These are phyloP conservation scores for Sporormia fimetaria DNA, from an alignment of 495 filamentous ascomycete species.

Conservation along the genomic window DNA sequence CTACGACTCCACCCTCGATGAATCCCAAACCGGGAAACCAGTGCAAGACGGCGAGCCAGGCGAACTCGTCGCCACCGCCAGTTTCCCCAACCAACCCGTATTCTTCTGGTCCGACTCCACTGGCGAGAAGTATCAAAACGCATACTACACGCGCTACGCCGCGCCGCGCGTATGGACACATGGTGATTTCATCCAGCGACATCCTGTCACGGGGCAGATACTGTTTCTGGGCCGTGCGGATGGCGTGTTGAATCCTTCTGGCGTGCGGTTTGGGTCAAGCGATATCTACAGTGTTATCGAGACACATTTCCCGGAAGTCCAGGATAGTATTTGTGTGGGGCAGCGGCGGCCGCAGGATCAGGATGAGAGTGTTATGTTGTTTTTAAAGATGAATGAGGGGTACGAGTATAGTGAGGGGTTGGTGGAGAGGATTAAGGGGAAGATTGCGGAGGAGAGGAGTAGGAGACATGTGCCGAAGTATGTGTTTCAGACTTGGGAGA, in stretches of 20 bases:
- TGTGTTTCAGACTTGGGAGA: conserved; percentile 68
- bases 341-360: conserved; percentile 54
- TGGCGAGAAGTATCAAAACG: conserved; percentile 48
- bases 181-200: conserved; percentile 62
- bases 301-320: conserved; percentile 48
- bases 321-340: conserved; percentile 64
- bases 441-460: conserved; percentile 52
- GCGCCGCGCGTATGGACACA: conserved; percentile 70
- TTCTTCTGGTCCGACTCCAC: conserved; percentile 56
- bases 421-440: conserved; percentile 47
- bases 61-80: conserved; percentile 55
- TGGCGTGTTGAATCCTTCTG: conserved; percentile 78
- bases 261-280: conserved; percentile 76
- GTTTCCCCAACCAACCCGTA: conserved; percentile 66
- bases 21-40: conserved; percentile 42
- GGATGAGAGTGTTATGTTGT: conserved; percentile 67
- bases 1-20: conserved; percentile 49
- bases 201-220: conserved; percentile 54
- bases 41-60: conserved; percentile 54
- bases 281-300: conserved; percentile 72
- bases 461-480: conserved; percentile 66
- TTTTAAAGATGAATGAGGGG: conserved; percentile 58
- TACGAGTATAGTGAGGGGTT: conserved; percentile 43
- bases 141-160: conserved; percentile 66
- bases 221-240: conserved; percentile 73